Evolutionary conservation across 169 alveolate genomes (phyloP).

Genomic region (Plasmodium knowlesi): DNA sequence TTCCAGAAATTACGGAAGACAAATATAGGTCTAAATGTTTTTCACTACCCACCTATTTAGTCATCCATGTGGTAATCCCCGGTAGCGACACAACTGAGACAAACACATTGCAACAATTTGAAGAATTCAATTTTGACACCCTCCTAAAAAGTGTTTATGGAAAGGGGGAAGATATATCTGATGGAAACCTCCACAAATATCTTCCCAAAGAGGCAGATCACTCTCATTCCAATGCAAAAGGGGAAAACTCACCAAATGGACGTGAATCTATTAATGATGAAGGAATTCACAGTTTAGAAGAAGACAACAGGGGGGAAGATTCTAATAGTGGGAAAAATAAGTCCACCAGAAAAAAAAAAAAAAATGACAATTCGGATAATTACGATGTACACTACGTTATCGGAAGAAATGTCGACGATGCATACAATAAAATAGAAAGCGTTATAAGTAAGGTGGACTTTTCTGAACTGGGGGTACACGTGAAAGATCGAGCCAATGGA

Average conservation of each 20-base stretch:
- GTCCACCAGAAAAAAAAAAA: constrained; percentile 9
- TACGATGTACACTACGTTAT: neutral
- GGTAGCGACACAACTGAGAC: neutral
- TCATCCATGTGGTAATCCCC: constrained; percentile 65
- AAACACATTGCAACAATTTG: constrained; percentile 11
- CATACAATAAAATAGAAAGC: neutral
- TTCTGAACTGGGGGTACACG: neutral
- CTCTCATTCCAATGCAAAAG: neutral
- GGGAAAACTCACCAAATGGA: neutral
- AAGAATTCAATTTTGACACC: constrained; percentile 18
- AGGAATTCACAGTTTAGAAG: neutral
- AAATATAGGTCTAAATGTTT: constrained; percentile 73
- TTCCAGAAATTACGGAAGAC: constrained; percentile 68
- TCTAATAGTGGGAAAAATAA: neutral
- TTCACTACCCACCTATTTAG: constrained; percentile 38
- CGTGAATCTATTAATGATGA: neutral
- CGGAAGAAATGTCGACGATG: neutral
- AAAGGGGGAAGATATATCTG: neutral
- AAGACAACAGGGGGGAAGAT: neutral
- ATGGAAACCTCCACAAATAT: neutral
- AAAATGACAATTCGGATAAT: neutral
- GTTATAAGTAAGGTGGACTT: neutral
- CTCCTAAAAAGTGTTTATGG: constrained; percentile 1
- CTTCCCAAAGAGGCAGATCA: neutral
- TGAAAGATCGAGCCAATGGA: neutral